Evolutionary conservation across 192 early-diverging fungal species (phyloP).

Genomic region (Backusella tuberculispora): DNA sequence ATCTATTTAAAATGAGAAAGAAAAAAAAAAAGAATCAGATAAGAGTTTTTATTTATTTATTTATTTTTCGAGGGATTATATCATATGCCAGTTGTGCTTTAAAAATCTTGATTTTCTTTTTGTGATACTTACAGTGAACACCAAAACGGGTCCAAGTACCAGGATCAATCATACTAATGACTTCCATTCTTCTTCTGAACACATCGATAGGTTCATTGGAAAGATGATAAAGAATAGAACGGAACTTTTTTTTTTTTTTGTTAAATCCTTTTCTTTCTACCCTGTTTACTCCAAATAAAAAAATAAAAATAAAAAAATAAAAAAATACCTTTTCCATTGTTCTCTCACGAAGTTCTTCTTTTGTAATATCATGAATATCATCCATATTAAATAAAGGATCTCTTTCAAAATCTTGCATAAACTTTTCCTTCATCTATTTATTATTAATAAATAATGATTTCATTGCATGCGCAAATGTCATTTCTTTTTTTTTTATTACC

Average conservation of each 20-base stretch:
- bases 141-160: conserved; percentile 92
- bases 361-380: conserved; percentile 78
- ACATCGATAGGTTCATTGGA: conserved; percentile 69
- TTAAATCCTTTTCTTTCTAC: neutral
- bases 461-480: neutral
- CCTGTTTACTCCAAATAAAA: no score
- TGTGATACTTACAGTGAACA: conserved; percentile 68
- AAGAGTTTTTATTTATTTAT: conserved; percentile 1
- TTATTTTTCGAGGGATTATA: conserved; percentile 5
- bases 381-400: conserved; percentile 80
- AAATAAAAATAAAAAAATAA: no score
- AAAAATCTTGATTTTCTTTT: neutral
- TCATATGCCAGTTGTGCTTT: neutral
- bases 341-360: conserved; percentile 77
- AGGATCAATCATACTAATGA: conserved; percentile 82
- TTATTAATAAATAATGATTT: conserved; percentile 30
- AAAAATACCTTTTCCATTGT: conserved; percentile 79
- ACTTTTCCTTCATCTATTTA: conserved; percentile 66
- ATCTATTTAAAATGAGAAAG: conserved; percentile 13
- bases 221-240: conserved; percentile 70
- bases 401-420: conserved; percentile 86
- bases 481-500: neutral
- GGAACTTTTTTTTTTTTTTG: conserved; percentile 42
- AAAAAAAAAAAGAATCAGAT: neutral
- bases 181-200: conserved; percentile 79